Conservation (phyloP, 805 yeast species). For the Candida broadrunensis region DNA sequence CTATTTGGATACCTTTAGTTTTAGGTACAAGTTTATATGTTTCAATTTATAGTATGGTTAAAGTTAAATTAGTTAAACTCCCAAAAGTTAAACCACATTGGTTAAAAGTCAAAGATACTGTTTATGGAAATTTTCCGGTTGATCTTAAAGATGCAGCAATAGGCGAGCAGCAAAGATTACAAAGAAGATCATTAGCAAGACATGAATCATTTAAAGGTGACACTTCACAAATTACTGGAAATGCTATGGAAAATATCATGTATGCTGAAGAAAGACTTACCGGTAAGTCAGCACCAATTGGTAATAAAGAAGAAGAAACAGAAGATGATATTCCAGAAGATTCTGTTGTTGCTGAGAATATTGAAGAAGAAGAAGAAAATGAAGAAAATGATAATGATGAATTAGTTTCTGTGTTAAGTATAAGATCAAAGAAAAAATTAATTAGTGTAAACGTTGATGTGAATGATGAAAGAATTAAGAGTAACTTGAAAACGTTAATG, state of each 20-base stretch:
- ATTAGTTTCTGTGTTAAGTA: constrained; percentile 4
- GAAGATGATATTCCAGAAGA: constrained; percentile 3
- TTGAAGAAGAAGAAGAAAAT: constrained; percentile 12
- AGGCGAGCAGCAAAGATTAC: constrained; percentile 26
- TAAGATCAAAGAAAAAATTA: constrained; percentile 8
- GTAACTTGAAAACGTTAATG: constrained; percentile 14
- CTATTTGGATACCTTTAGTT: constrained; percentile 51
- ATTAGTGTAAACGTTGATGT: constrained; percentile 18
- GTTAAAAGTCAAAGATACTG: constrained; percentile 28
- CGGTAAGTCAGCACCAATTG: constrained; percentile 9
- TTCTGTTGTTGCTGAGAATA: constrained; percentile 6
- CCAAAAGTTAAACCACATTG: constrained; percentile 30
- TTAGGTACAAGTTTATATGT: constrained; percentile 32
- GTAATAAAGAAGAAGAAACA: constrained; percentile 9
- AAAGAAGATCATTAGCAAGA: constrained; percentile 20
- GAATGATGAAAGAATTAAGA: constrained; percentile 20
- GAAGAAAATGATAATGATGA: constrained; percentile 10
- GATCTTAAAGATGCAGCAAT: constrained; percentile 28
- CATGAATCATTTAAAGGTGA: constrained; percentile 41
- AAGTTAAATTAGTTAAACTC: constrained; percentile 22
- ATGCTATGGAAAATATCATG: constrained; percentile 34
- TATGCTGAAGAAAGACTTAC: constrained; percentile 32
- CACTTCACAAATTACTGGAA: constrained; percentile 34
- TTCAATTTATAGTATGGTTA: constrained; percentile 39
- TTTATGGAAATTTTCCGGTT: constrained; percentile 27